Evolutionary conservation across 176 grass and related monocot genomes (phyloP).

Genomic region (Lolium perenne): DNA sequence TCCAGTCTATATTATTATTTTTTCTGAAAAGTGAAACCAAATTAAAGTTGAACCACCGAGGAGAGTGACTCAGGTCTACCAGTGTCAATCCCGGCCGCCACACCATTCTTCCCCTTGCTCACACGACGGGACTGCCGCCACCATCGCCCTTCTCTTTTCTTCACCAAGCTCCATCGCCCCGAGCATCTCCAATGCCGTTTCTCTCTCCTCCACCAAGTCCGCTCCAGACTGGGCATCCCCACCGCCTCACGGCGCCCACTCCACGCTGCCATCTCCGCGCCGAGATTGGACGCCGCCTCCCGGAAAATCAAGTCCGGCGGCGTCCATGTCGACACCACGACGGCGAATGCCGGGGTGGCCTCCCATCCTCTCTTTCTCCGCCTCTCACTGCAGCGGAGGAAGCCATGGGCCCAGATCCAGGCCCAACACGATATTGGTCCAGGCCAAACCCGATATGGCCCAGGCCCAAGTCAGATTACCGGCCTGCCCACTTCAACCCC

Average conservation of each 20-base stretch:
- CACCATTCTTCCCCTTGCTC: no score
- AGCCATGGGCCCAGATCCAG: neutral
- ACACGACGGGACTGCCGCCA: neutral
- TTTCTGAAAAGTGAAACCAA: no score
- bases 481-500: neutral
- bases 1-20: no score
- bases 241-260: neutral
- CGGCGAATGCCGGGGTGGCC: neutral
- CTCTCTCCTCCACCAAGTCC: neutral
- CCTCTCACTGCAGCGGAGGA: neutral
- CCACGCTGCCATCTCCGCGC: neutral
- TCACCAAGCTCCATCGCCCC: neutral
- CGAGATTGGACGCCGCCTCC: conserved; percentile 1
- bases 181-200: neutral
- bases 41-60: no score
- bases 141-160: neutral
- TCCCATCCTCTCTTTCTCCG: neutral
- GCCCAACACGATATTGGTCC: neutral
- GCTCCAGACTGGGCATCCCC: neutral
- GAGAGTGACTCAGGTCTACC: no score
- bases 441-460: neutral
- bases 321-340: neutral
- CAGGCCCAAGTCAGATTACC: neutral
- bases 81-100: no score
- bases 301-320: neutral